A percentile compares a stretch with the other conserved stretches of the same genome.
phyloP scores from a whole-genome alignment of 805 yeast species.

The Candida tibetensis region DNA sequence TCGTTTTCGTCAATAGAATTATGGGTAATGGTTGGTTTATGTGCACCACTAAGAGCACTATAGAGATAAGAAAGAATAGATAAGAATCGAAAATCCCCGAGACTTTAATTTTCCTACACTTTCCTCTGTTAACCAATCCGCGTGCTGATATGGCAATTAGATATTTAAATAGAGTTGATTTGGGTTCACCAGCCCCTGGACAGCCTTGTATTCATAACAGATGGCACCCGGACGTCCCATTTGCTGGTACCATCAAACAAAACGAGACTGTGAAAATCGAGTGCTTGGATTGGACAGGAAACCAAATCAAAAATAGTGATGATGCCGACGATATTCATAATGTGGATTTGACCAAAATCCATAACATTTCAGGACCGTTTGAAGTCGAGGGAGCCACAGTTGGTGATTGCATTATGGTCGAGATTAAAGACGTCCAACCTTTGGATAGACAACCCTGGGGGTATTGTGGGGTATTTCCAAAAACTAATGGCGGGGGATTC shows the following conservation, averaged over 20 bases:
- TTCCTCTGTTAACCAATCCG: no score
- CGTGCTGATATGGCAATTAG: neutral
- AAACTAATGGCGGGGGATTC: conserved; percentile 51
- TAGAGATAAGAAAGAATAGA: no score
- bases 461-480: conserved; percentile 48
- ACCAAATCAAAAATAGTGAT: conserved; percentile 47
- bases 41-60: no score
- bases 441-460: conserved; percentile 54
- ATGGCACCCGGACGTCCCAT: conserved; percentile 54
- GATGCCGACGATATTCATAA: conserved; percentile 47
- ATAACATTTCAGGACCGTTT: conserved; percentile 50
- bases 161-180: conserved; percentile 33
- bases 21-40: no score
- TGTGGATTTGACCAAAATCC: conserved; percentile 45
- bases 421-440: conserved; percentile 52
- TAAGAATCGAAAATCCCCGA: no score
- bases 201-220: conserved; percentile 50
- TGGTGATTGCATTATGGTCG: conserved; percentile 49
- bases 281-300: conserved; percentile 56
- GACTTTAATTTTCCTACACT: no score
- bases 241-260: conserved; percentile 35
- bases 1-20: no score
- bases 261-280: conserved; percentile 47
- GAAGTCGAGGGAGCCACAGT: conserved; percentile 43
- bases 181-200: conserved; percentile 43